phyloP scores from a whole-genome alignment of 1,139 yeast genomes.

The Yamadazyma jaroonii region DNA sequence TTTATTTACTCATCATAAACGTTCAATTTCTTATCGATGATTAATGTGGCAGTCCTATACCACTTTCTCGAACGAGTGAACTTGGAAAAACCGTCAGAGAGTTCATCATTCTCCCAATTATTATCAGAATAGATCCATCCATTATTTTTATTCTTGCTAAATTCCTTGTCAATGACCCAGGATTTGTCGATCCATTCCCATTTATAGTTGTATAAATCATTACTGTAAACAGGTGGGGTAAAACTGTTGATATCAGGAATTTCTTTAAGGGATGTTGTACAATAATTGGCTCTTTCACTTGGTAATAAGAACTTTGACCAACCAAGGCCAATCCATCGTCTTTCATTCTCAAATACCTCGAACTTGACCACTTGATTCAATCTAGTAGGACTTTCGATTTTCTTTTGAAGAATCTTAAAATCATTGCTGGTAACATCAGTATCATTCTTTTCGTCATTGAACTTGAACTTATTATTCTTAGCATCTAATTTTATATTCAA shows the following conservation, averaged over 20 bases:
- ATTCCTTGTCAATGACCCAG: conserved; percentile 47
- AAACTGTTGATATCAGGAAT: conserved; percentile 36
- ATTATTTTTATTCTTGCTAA: conserved; percentile 32
- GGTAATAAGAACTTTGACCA: conserved; percentile 55
- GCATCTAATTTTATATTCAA: conserved; percentile 27
- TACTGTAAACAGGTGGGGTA: conserved; percentile 47
- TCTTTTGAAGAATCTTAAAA: conserved; percentile 40
- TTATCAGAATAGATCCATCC: conserved; percentile 58
- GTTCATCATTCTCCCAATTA: conserved; percentile 45
- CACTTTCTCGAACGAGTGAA: conserved; percentile 53
- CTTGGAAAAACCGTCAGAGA: conserved; percentile 45
- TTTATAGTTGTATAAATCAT: conserved; percentile 37
- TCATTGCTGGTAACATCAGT: conserved; percentile 3
- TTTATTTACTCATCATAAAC: conserved; percentile 23
- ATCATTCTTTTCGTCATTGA: conserved; percentile 10
- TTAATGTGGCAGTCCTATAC: conserved; percentile 46
- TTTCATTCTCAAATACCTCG: conserved; percentile 53
- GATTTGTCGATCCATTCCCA: conserved; percentile 57
- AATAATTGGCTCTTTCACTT: conserved; percentile 48
- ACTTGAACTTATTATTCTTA: conserved; percentile 13
- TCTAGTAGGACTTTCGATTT: conserved; percentile 39
- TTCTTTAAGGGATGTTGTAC: conserved; percentile 40
- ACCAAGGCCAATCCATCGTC: conserved; percentile 63
- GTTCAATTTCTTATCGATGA: conserved; percentile 39
- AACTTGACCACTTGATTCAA: conserved; percentile 48